phyloP scores from a whole-genome alignment of 2,329 filamentous ascomycete species.

The Epichloe brachyelytri region DNA sequence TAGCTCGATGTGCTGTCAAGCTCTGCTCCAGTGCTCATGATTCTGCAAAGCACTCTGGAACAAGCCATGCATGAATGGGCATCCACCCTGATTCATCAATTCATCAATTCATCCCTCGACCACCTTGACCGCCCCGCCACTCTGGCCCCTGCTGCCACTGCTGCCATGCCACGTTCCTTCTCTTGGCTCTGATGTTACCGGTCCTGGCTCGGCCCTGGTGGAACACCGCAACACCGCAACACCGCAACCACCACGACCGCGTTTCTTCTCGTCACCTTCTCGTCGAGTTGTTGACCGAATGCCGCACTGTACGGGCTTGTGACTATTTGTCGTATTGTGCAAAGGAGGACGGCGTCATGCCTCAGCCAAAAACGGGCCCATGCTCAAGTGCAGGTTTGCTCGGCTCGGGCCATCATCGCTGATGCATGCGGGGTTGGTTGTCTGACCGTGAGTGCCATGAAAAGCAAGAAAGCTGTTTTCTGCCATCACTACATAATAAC shows the following conservation, averaged over 20 bases:
- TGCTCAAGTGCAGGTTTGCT: background rate
- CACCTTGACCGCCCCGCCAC: background rate
- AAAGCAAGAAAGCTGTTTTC: background rate
- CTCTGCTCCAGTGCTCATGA: no score
- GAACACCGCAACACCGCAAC: background rate
- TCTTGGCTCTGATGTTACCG: background rate
- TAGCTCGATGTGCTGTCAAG: no score
- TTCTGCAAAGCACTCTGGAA: no score
- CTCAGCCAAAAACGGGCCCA: background rate
- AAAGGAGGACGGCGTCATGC: background rate
- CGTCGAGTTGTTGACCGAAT: background rate
- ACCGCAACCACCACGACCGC: background rate
- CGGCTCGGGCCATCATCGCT: background rate
- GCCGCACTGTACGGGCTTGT: background rate
- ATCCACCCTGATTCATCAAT: no score
- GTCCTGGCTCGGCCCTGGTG: background rate
- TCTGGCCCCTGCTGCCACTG: background rate
- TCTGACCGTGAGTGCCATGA: background rate
- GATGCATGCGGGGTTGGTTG: background rate
- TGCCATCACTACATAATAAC: no score
- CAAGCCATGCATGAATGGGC: no score
- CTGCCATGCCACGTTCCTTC: background rate
- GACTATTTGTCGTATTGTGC: background rate
- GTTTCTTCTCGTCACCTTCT: background rate
- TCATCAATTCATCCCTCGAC: background rate